Evolutionary conservation across 2,329 filamentous ascomycete species (phyloP).

Genomic region (Ophiocordyceps polyrhachis-furcata): DNA sequence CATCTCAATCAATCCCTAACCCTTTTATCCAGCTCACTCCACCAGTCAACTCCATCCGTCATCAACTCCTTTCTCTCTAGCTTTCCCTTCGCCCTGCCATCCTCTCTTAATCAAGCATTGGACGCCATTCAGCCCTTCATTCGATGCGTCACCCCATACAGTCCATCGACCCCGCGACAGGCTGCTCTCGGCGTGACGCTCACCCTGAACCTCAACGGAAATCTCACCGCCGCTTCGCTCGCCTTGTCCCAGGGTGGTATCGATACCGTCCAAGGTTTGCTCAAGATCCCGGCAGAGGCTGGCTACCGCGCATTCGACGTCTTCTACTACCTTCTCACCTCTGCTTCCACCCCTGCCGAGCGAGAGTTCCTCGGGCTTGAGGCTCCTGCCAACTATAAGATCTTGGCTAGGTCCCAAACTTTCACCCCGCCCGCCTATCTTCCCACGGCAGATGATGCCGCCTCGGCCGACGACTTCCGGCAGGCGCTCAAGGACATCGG

Average conservation of each 20-base stretch:
- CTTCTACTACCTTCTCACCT: slow-evolving; percentile 90
- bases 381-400: slow-evolving; percentile 53
- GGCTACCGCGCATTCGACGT: slow-evolving; percentile 92
- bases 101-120: slow-evolving; percentile 57
- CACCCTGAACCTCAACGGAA: slow-evolving; percentile 64
- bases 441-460: slow-evolving; percentile 79
- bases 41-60: slow-evolving; percentile 72
- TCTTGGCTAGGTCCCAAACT: slow-evolving; percentile 69
- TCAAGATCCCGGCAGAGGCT: slow-evolving; percentile 58
- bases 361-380: slow-evolving; percentile 74
- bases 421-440: slow-evolving; percentile 77
- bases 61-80: slow-evolving; percentile 64
- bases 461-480: slow-evolving; percentile 84
- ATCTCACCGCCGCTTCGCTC: slow-evolving; percentile 55
- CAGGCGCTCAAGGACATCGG: slow-evolving; percentile 75
- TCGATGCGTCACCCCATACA: slow-evolving; percentile 71
- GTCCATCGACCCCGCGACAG: slow-evolving; percentile 68
- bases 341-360: slow-evolving; percentile 76
- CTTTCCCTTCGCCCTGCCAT: slow-evolving; percentile 62
- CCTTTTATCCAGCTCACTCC: slow-evolving; percentile 47
- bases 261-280: slow-evolving; percentile 61
- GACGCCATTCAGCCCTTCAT: slow-evolving; percentile 74
- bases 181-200: slow-evolving; percentile 65
- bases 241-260: slow-evolving; percentile 76
- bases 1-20: background rate